phyloP scores from a whole-genome alignment of 345 rosid genomes.

The Pseudoturritis turrita region DNA sequence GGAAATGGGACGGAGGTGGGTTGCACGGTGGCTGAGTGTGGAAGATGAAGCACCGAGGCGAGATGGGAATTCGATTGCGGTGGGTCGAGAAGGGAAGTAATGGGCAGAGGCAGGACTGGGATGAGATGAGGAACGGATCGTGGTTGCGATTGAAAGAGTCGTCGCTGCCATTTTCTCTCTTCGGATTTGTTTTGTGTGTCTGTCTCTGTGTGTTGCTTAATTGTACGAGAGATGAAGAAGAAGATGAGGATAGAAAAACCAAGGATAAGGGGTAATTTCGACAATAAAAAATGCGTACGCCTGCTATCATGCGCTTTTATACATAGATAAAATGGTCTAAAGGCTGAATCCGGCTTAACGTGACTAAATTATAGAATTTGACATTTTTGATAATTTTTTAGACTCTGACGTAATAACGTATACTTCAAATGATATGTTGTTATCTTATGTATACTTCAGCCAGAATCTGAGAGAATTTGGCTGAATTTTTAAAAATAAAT shows the following conservation, averaged over 20 bases:
- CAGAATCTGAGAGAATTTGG: too few relatives aligned
- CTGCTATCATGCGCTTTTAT: background rate
- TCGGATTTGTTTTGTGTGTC: background rate
- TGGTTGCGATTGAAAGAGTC: conserved; percentile 35
- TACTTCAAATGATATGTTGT: too few relatives aligned
- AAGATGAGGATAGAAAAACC: conserved; percentile 6
- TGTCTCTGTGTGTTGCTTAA: background rate
- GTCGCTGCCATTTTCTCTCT: conserved; percentile 37
- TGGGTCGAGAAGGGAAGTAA: conserved; percentile 24
- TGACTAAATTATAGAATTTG: too few relatives aligned
- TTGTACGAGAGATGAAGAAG: background rate
- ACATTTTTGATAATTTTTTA: too few relatives aligned
- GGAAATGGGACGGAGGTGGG: conserved; percentile 49
- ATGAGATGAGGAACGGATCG: conserved; percentile 35
- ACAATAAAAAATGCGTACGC: background rate
- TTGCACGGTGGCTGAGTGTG: conserved; percentile 35
- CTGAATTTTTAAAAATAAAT: too few relatives aligned
- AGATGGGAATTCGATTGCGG: conserved; percentile 39
- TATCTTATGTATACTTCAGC: too few relatives aligned
- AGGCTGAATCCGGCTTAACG: too few relatives aligned
- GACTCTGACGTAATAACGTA: too few relatives aligned
- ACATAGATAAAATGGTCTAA: too few relatives aligned
- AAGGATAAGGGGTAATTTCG: conserved; percentile 30
- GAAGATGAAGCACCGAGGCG: conserved; percentile 25
- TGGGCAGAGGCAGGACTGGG: conserved; percentile 20